Base-by-base conservation (phyloP, 164 flowering plant species). In the Magnolia officinalis region DNA sequence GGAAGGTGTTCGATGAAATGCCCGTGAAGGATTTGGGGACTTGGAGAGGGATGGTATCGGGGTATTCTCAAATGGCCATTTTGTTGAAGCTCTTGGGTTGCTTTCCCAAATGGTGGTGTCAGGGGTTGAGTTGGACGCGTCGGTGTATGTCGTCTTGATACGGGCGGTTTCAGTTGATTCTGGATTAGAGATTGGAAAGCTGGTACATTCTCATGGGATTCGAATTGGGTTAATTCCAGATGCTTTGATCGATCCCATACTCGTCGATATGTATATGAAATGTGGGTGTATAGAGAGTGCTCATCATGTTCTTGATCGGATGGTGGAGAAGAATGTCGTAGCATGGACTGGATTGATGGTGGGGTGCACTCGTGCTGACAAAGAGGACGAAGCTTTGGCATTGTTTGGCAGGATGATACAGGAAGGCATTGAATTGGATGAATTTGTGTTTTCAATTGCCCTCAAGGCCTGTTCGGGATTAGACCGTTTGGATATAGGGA, bases 321-420 rank as follows among this genome's bases (percentile, higher is more conserved):
- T 87, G 87, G 75, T n/a, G 21, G 83, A 81, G 66, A 86, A 76
- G 78, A 84, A 83, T 84, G 81, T 71, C 21, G 86, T 84, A 7
- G 69, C 80, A 73, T 87, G 88, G 86, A 88, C 92, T 50, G 81
- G 67, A 31, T 80, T 89, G 81, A 87, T 88, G 85, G 83, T 84
- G 69, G 88, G 86, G 2, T 88, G 72, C 67, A 83, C 82, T 71
- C 82, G 81, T 67, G 79, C 71, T 49, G 79, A 74, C 24, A 77
- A 80, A 69, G 79, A 26, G 6, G 77, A 73, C 66, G 79, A 82
- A 79, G 88, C 81, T 58, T 52, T 88, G 71, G 63, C 59, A 7
- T 75, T 86, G 81, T 89, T 87, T 73, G 64, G 6, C 16, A 70
- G 74, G 50, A 84, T 88, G 88, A 73, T 80, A 14, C 69, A 6